Evolutionary conservation across 2,329 filamentous ascomycete species (phyloP), one percentile per base, ranked within the genome.

Genomic region (Pleurostoma richardsiae): DNA sequence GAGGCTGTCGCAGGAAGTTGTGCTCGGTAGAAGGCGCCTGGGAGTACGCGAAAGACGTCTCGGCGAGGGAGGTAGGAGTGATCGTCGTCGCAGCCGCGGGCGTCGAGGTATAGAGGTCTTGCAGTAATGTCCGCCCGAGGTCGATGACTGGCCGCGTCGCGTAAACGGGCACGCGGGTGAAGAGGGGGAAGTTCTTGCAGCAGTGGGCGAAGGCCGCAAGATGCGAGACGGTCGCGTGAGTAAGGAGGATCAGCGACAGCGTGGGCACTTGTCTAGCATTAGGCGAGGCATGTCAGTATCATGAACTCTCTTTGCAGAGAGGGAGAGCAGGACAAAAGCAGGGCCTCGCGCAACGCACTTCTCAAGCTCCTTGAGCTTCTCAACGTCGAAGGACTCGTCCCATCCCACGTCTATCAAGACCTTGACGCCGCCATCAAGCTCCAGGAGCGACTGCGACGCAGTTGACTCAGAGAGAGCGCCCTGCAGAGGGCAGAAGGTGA

Each of bases 391-490:
- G 3, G 80, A 80, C 64, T 95, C 90, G 63, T 97, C 91, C 94
- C 94, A 99, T 50, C 94, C 94, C 40, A 96, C 85, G 63, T 96
- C 92, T 36, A 99, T 82, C 45, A 99, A 79, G 44, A 99, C 83
- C 67, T 97, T 97, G 70, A 99, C 86, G 49, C 92, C 94, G 54
- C 92, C 92, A 71, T 99, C 94, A 47, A 99, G 86, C 72, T 97
- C 92, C 42, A 99, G 75, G 33, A 99, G 81, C n/a, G 94, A 97
- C 66, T 96, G 90, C 53, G 90, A 95, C 40, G 92, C 91, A 49
- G 84, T 77, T 41, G 90, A 94, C 55, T 87, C 82, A 44, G 89
- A 91, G 61, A 95, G 89, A 51, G 94, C 92, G 63, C 94, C 94
- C 57, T 96, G 85, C 48, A 99, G 76, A 41, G 94, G 85, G 60